Percentiles rank a stretch among this genome's conserved stretches.
These are phyloP conservation scores for Cynara cardunculus DNA, from an alignment of 129 eudicot species.

Conservation along the genomic window DNA sequence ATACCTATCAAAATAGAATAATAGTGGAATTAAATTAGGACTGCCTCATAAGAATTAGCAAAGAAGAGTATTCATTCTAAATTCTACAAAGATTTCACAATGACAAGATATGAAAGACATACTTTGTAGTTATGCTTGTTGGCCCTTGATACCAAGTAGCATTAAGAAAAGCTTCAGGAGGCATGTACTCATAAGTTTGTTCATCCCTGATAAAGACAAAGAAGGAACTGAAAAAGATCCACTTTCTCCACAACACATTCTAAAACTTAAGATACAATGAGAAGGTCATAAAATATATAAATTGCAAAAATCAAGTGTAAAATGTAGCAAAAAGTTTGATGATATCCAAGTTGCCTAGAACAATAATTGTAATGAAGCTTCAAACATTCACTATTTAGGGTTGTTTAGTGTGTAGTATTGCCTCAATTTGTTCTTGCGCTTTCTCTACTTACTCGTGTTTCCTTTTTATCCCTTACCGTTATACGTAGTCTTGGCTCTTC, in stretches of 20 bases:
- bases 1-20: slow-evolving; percentile 50
- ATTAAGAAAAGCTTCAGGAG: slow-evolving; percentile 96
- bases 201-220: slow-evolving; percentile 57
- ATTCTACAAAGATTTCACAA: neutral
- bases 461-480: too few species aligned
- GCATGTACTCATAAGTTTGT: slow-evolving; percentile 92
- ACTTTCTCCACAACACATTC: slow-evolving; percentile 9
- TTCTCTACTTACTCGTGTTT: too few species aligned
- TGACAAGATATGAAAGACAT: slow-evolving; percentile 26
- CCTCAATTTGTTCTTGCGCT: neutral
- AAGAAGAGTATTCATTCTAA: neutral
- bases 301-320: neutral
- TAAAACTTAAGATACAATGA: neutral
- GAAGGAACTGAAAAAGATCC: neutral
- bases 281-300: neutral
- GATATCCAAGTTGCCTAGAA: neutral
- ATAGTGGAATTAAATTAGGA: neutral
- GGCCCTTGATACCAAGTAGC: slow-evolving; percentile 82
- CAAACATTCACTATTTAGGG: neutral
- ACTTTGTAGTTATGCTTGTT: slow-evolving; percentile 58
- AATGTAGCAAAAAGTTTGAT: neutral
- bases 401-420: neutral
- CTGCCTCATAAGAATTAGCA: neutral
- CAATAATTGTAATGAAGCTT: neutral
- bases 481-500: too few species aligned